phyloP scores from a whole-genome alignment of 306 rosid species.

The Cicer pinnatifidum region DNA sequence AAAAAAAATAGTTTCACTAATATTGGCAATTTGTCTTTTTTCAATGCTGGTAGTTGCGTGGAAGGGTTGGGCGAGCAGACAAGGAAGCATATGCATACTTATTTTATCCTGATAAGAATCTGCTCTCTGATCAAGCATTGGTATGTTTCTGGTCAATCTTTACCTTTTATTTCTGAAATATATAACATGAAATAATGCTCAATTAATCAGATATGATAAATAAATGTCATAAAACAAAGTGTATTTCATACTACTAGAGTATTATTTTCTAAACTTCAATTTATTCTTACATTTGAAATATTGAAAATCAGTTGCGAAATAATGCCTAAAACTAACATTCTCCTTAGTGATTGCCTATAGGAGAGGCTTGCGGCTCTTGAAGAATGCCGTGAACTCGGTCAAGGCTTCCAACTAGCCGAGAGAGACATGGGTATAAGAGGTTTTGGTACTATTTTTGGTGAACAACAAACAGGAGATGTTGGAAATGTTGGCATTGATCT shows the following conservation, averaged over 20 bases:
- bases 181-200: slow-evolving; percentile 27
- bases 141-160: slow-evolving; percentile 55
- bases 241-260: slow-evolving; percentile 1
- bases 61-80: slow-evolving; percentile 97
- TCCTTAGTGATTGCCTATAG: slow-evolving; percentile 56
- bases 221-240: neutral
- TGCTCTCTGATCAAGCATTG: slow-evolving; percentile 65
- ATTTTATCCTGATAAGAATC: slow-evolving; percentile 78
- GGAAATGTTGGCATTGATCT: slow-evolving; percentile 97
- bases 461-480: slow-evolving; percentile 95
- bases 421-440: slow-evolving; percentile 98
- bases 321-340: slow-evolving; percentile 44
- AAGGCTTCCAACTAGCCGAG: slow-evolving; percentile 97
- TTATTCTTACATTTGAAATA: slow-evolving; percentile 32
- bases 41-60: slow-evolving; percentile 74
- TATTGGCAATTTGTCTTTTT: slow-evolving; percentile 10
- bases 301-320: slow-evolving; percentile 33
- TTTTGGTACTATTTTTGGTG: slow-evolving; percentile 93
- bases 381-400: slow-evolving; percentile 94
- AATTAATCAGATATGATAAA: slow-evolving; percentile 21
- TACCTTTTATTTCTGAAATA: slow-evolving; percentile 29
- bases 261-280: slow-evolving; percentile 19
- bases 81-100: slow-evolving; percentile 94
- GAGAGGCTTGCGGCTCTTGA: slow-evolving; percentile 94
- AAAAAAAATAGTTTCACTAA: slow-evolving; percentile 32